Conservation (phyloP, 805 yeast genomes). For the Groenewaldozyma salmanticensis region DNA sequence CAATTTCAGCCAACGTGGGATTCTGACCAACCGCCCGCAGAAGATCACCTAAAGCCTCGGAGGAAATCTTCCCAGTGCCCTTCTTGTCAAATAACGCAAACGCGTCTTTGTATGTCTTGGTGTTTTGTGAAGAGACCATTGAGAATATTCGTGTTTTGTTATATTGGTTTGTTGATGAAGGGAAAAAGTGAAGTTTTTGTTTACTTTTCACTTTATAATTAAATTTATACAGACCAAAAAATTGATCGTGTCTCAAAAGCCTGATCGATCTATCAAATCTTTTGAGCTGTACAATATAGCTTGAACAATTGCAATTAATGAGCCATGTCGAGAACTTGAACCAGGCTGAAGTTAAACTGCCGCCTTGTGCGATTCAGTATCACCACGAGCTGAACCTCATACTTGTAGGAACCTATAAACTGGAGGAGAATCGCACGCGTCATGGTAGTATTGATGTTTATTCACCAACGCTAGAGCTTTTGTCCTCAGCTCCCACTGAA, state of each 20-base stretch:
- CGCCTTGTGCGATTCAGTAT: conserved; percentile 75
- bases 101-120: conserved; percentile 69
- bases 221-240: background rate
- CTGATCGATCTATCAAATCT: conserved; percentile 2
- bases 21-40: conserved; percentile 97
- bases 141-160: conserved; percentile 2
- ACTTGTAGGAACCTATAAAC: conserved; percentile 71
- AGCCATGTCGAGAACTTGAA: background rate
- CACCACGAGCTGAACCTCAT: conserved; percentile 37
- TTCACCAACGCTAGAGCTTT: conserved; percentile 14
- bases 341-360: conserved; percentile 31
- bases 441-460: conserved; percentile 52
- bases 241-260: conserved; percentile 1
- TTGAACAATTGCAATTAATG: too few relatives aligned
- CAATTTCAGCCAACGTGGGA: conserved; percentile 86
- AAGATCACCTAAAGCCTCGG: conserved; percentile 80
- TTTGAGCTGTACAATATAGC: too few relatives aligned
- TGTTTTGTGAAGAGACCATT: conserved; percentile 18
- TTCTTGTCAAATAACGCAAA: conserved; percentile 94
- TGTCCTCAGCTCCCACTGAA: conserved; percentile 15
- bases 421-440: conserved; percentile 52
- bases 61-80: conserved; percentile 85
- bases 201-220: conserved; percentile 1
- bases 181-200: conserved; percentile 3
- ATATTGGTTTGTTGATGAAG: background rate